Base-by-base conservation (phyloP, 2,329 filamentous ascomycete genomes). In the Xylaria sp. region DNA sequence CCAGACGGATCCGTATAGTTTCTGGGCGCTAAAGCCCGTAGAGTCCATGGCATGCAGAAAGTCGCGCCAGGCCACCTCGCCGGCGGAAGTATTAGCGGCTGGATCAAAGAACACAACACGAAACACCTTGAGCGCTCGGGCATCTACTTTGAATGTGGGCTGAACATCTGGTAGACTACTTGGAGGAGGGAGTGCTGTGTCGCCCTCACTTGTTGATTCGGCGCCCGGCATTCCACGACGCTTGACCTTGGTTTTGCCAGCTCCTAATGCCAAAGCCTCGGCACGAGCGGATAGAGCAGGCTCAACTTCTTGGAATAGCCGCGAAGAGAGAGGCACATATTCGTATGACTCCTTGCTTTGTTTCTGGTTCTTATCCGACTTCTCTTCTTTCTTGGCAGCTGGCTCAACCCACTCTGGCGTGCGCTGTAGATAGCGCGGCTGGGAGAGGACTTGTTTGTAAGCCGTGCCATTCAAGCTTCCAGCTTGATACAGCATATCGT, bases 361-460 rank as follows among this genome's bases (percentile, higher is more conserved):
- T 60, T 61, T 50, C 1, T 56, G 20, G 1, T 23, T 50, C 46
- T 55, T 44, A 10, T 44, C 74, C 10, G 68, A 72, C 63, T 77
- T 77, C 6, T 74, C 69, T 13, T 69, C 69, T 46, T 73, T 76
- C 60, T 76, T 78, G 12, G 71, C 51, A 8, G 73, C 50, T 0
- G 80, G 79, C 62, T 85, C 82, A 34, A 81, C 72, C 84, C 86
- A 88, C 13, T 82, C 79, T 0, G 82, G 78, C 0, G 85, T 89
- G n/a, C 87, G 80, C 37, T 82, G 81, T 7, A 88, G 72, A 1
- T 70, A 73, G 3, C 82, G 81, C 0, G 70, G 55, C 37, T 80
- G 75, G 0, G 77, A 77, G 3, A 84, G 72, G 0, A 83, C 66
- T 1, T 70, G 66, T 9, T 73, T 28, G 1, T 78, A 20, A 48